A percentile compares a stretch with the other conserved stretches of the same genome.
Evolutionary conservation across 1,284 basidiomycete genomes (phyloP).

Genomic region (Pyrrhoderma lamaoense): DNA sequence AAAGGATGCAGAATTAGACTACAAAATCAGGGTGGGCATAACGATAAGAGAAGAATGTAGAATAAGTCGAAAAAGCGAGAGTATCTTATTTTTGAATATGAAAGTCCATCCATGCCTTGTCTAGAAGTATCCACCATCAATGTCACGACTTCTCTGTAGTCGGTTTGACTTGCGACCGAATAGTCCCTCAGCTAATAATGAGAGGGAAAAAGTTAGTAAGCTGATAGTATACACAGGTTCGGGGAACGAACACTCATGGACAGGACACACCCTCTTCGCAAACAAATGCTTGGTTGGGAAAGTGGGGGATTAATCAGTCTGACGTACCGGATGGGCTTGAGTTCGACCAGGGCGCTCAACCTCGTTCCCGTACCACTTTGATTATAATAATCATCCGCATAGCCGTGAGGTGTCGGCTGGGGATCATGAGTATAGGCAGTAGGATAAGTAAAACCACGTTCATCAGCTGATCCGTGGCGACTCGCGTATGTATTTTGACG

Average conservation of each 20-base stretch:
- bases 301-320: background rate
- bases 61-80: background rate
- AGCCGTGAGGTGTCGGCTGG: slow-evolving; percentile 33
- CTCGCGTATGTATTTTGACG: slow-evolving; percentile 22
- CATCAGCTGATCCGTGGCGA: slow-evolving; percentile 17
- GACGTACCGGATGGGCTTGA: slow-evolving; percentile 41
- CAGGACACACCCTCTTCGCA: background rate
- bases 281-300: background rate
- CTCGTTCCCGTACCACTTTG: slow-evolving; percentile 22
- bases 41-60: background rate
- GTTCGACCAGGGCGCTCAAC: slow-evolving; percentile 34
- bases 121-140: background rate
- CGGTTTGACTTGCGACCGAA: slow-evolving; percentile 47
- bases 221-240: background rate
- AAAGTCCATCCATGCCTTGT: background rate
- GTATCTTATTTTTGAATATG: background rate
- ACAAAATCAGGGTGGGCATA: background rate
- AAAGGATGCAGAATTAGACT: slow-evolving; percentile 2
- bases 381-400: slow-evolving; percentile 27
- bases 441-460: slow-evolving; percentile 17
- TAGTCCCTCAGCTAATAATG: slow-evolving; percentile 40
- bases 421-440: slow-evolving; percentile 39
- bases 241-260: background rate
- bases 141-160: slow-evolving; percentile 23
- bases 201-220: background rate